Base-by-base conservation (phyloP, 179 eudicot genomes). In the Patellifolia procumbens region DNA sequence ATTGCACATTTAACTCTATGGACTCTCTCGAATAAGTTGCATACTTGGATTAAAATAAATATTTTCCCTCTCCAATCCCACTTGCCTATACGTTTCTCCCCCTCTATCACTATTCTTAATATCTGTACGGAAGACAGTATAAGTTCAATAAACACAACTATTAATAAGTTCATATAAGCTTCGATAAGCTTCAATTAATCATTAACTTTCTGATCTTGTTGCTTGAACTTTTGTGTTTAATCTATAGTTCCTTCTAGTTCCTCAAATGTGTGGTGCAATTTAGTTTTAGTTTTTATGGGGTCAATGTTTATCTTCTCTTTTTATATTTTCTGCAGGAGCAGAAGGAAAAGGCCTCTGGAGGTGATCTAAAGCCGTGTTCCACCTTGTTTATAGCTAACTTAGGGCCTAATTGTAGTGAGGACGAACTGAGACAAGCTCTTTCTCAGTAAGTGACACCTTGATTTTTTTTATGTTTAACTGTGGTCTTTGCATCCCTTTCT, bases 331-430 rank as follows among this genome's bases (percentile, higher is more conserved):
- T 74, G 49, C 86, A 87, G 89, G 86, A 87, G 76, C 88, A 84
- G 81, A 73, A 59, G 59, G 93, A 84, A 52, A 94, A 86, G 78
- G 75, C 81, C 5, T 74, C 80, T 68, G 87, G 85, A 76, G 86
- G 94, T 58, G 86, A 73, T 68, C 52, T 46, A 24, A 83, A 66
- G 42, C 83, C 89, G 49, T 94, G 98, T 74, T 94, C 98, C 65
- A 94, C 98, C 65, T 85, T 94, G 85, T 94, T 94, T 81, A 92
- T 94, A 81, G 98, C 98, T 76, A 94, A 92, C 83, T 83, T 94
- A 63, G 98, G 98, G 68, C 97, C 98, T n/a, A 89, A 77, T 76
- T 92, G 97, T 77, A 81, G 85, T 28, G 91, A 88, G 72, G 89
- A 88, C 26, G 97, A 94, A 80, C 78, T 94, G 76, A 87, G 79